phyloP scores from a whole-genome alignment of 2,329 filamentous ascomycete species.

The Chlorencoelia australis region DNA sequence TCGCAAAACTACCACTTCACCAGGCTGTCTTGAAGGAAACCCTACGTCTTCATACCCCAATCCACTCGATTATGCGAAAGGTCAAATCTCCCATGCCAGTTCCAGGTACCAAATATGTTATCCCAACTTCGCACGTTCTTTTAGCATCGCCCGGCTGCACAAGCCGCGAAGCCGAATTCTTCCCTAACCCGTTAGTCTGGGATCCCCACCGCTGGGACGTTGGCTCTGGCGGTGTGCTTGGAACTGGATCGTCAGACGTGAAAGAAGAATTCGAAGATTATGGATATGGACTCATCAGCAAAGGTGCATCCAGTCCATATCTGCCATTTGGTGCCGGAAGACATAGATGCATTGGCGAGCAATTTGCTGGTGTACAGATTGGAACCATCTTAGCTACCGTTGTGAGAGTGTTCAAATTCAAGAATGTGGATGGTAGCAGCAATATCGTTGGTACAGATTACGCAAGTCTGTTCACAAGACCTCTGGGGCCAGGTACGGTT shows the following conservation, averaged over 20 bases:
- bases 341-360: slow-evolving; percentile 92
- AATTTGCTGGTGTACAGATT: slow-evolving; percentile 89
- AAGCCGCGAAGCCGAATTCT: slow-evolving; percentile 60
- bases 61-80: slow-evolving; percentile 89
- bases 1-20: slow-evolving; percentile 72
- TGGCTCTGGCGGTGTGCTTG: slow-evolving; percentile 45
- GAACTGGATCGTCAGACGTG: slow-evolving; percentile 32
- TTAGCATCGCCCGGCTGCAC: slow-evolving; percentile 80
- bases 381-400: slow-evolving; percentile 73
- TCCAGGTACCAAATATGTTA: slow-evolving; percentile 70
- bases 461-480: slow-evolving; percentile 62
- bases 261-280: slow-evolving; percentile 78
- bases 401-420: slow-evolving; percentile 71
- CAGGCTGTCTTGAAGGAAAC: slow-evolving; percentile 84
- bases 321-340: slow-evolving; percentile 88
- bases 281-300: slow-evolving; percentile 85
- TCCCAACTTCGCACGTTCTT: slow-evolving; percentile 72
- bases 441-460: slow-evolving; percentile 61
- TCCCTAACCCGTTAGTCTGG: slow-evolving; percentile 75
- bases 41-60: slow-evolving; percentile 80
- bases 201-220: slow-evolving; percentile 86
- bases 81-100: slow-evolving; percentile 83
- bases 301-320: slow-evolving; percentile 82
- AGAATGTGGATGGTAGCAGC: slow-evolving; percentile 61
- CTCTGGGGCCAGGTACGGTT: slow-evolving; percentile 59